Percentiles rank a stretch among this genome's conserved stretches.
These are phyloP conservation scores for Aspergillus cejpii DNA, from an alignment of 2,329 filamentous ascomycete species.

Conservation along the genomic window DNA sequence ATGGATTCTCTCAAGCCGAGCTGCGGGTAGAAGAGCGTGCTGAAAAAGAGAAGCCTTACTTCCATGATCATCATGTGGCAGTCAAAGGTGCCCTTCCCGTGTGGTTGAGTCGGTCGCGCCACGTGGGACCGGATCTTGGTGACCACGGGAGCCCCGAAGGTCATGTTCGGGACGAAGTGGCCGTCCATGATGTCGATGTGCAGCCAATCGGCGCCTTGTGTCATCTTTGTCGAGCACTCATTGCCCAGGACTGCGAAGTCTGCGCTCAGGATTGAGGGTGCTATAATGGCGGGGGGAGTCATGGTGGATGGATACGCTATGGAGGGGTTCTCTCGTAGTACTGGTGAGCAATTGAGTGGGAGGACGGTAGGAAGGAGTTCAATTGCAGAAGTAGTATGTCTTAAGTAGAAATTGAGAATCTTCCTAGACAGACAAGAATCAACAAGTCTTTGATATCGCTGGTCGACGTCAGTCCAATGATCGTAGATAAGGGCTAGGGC, in stretches of 20 bases:
- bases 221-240: conserved; percentile 80
- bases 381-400: not conserved
- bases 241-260: conserved; percentile 86
- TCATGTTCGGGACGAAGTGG: conserved; percentile 98
- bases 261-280: conserved; percentile 94
- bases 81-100: conserved; percentile 88
- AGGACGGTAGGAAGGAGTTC: not conserved
- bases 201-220: conserved; percentile 81
- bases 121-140: conserved; percentile 88
- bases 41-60: conserved; percentile 47
- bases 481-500: conserved; percentile 23
- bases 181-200: conserved; percentile 98
- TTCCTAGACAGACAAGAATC: not conserved
- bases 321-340: conserved; percentile 4
- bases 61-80: conserved; percentile 99
- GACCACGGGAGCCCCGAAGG: conserved; percentile 90
- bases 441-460: conserved; percentile 14
- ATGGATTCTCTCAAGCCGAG: not conserved
- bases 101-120: conserved; percentile 59
- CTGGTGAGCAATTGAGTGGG: not conserved
- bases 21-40: no score
- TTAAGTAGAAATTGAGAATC: no score
- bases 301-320: conserved; percentile 46
- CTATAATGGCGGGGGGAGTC: conserved; percentile 88
- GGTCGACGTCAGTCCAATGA: conserved; percentile 22